Base-by-base conservation (phyloP, 2,329 filamentous ascomycete genomes). In the Pseudopithomyces maydicus region DNA sequence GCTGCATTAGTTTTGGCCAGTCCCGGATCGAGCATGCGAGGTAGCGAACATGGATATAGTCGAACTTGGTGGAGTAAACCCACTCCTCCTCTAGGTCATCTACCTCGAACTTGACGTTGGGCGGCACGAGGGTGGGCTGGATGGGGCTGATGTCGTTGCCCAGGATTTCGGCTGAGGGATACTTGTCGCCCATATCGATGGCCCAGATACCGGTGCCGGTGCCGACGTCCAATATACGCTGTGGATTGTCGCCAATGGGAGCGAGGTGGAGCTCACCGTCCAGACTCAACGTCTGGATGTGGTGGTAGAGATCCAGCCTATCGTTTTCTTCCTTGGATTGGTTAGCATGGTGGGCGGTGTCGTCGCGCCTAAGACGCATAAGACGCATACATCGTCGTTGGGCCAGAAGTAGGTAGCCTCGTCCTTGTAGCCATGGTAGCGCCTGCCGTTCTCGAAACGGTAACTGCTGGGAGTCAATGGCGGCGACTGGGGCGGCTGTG, bases 61-160 rank as follows among this genome's bases (percentile, higher is more conserved):
- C 67, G 52, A 70, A 70, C 43, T 65, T 64, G 10, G 56, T 49
- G n/a, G 56, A 59, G 55, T 67, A 67, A 17, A 67, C 61, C 73
- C 74, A 76, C 20, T 72, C 66, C 7, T 69, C 59, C 44, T 75
- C 71, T 44, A 70, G 52, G 51, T 76, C 72, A 55, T 76, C 74
- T 50, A 75, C 66, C 54, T 75, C 69, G 63, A 76, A 75, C 53
- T 61, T 64, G 33, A 68, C 66, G 45, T 75, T 77, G 12, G 70
- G 70, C 1, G 74, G 74, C 14, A 67, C 64, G 29, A 80, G 78
- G 20, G 49, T 58, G 1, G 72, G 70, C 42, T 72, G 70, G 10
- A 74, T 67, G 10, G 72, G 72, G 42, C 62, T 69, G 43, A 76
- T 65, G 56, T 77, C 74, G 44, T 71, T 77, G 7, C 73, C 74